Evolutionary conservation across 768 basidiomycete genomes (phyloP).

Genomic region (Pluteus cervinus): DNA sequence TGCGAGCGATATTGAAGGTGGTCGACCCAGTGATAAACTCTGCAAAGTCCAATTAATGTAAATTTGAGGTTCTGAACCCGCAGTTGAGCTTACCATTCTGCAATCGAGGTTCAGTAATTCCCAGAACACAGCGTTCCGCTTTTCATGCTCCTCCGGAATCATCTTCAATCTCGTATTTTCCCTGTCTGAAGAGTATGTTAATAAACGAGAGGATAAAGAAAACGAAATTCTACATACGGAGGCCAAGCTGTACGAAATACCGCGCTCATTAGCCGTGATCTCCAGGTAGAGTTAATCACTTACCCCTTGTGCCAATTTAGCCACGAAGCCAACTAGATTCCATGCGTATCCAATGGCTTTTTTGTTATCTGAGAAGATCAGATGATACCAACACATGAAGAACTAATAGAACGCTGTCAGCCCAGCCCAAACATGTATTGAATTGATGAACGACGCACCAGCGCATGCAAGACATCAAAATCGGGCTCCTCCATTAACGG

Average conservation of each 20-base stretch:
- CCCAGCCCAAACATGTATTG: background rate
- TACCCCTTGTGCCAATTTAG: constrained; percentile 69
- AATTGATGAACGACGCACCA: constrained; percentile 32
- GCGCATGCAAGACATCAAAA: constrained; percentile 62
- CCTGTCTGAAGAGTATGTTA: constrained; percentile 43
- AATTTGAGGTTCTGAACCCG: background rate
- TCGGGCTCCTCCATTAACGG: constrained; percentile 73
- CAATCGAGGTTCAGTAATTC: constrained; percentile 69
- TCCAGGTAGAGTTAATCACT: constrained; percentile 19
- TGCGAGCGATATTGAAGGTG: constrained; percentile 58
- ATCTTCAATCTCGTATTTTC: constrained; percentile 57
- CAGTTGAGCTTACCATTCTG: constrained; percentile 40
- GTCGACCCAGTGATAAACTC: constrained; percentile 68
- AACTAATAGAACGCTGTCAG: constrained; percentile 23
- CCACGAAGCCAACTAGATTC: constrained; percentile 71
- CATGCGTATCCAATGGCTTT: constrained; percentile 70
- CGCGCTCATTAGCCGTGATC: constrained; percentile 6
- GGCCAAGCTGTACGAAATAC: constrained; percentile 45
- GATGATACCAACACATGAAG: constrained; percentile 71
- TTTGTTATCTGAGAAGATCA: constrained; percentile 70
- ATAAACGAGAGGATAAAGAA: constrained; percentile 11
- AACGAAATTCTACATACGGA: constrained; percentile 47
- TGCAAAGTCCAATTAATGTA: constrained; percentile 15
- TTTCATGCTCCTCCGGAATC: constrained; percentile 69
- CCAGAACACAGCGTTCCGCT: constrained; percentile 67